Evolutionary conservation across 2,329 filamentous ascomycete genomes (phyloP), one percentile per base, ranked within the genome.

Genomic region (Dryadomyces sulphureus): DNA sequence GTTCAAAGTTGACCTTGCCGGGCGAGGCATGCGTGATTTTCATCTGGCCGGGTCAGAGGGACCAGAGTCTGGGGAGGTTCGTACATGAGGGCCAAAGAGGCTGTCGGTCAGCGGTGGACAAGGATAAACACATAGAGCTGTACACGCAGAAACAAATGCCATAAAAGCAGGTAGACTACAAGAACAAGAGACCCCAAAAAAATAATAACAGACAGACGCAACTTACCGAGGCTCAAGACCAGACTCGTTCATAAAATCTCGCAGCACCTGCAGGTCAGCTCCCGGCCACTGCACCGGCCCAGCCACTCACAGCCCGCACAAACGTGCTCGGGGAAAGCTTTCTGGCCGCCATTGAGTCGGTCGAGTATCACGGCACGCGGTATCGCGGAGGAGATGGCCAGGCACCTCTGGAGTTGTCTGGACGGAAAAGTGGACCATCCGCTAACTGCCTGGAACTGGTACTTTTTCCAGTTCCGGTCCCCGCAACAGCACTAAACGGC

Each of bases 171-270:
- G 30, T 1, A 20, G 12, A 12, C n/a, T n/a, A n/a, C n/a, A n/a
- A n/a, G n/a, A n/a, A n/a, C n/a, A n/a, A n/a, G n/a, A n/a, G n/a
- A n/a, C n/a, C n/a, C n/a, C n/a, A n/a, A n/a, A n/a, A n/a, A n/a
- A n/a, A n/a, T n/a, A n/a, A n/a, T n/a, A n/a, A n/a, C n/a, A n/a
- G n/a, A n/a, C n/a, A n/a, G n/a, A n/a, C n/a, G n/a, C n/a, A n/a
- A n/a, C n/a, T n/a, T n/a, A 94, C 89, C 84, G 84, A 60, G 87
- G 87, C 62, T 95, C 90, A 19, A 96, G 66, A 7, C 89, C 89
- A 5, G 88, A 94, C 52, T 86, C 84, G 53, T 76, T 75, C 66
- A 84, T 77, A 62, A 95, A 95, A 2, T 85, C 89, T 60, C 84
- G 82, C 69, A 87, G 75, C 41, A 93, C 86, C 86, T 92, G n/a